Evolutionary conservation across 805 yeast genomes (phyloP).

Genomic region (Metschnikowia cerradonensis): DNA sequence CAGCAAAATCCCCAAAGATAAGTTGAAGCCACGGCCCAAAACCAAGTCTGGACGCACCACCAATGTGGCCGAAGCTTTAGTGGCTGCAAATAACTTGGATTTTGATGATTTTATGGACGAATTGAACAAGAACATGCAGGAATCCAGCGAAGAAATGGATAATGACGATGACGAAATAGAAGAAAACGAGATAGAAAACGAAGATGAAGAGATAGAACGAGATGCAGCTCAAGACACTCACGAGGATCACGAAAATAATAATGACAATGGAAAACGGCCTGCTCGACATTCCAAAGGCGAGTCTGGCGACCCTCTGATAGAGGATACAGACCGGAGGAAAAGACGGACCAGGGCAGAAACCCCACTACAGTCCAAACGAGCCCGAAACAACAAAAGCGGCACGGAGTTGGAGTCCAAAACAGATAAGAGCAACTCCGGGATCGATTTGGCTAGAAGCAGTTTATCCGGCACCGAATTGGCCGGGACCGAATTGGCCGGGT

Average conservation of each 20-base stretch:
- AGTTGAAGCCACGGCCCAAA: slow-evolving; percentile 18
- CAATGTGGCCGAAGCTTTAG: slow-evolving; percentile 34
- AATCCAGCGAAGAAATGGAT: not conserved
- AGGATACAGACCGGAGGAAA: not conserved
- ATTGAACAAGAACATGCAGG: slow-evolving; percentile 18
- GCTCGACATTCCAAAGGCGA: slow-evolving; percentile 1
- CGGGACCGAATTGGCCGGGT: not conserved
- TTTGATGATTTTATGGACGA: slow-evolving; percentile 35
- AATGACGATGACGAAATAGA: slow-evolving; percentile 7
- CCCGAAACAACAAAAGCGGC: slow-evolving; percentile 1
- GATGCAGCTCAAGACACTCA: slow-evolving; percentile 10
- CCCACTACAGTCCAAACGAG: slow-evolving; percentile 3
- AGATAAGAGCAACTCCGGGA: too few relatives aligned
- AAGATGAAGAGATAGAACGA: slow-evolving; percentile 14
- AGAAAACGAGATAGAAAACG: slow-evolving; percentile 3
- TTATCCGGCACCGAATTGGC: not conserved
- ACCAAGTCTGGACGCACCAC: slow-evolving; percentile 26
- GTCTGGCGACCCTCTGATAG: not conserved
- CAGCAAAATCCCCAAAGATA: slow-evolving; percentile 27
- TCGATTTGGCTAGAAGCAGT: not conserved
- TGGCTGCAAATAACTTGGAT: slow-evolving; percentile 33
- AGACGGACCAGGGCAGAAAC: not conserved
- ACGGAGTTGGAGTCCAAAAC: not conserved
- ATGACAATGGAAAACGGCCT: not conserved
- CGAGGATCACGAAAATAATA: not conserved